Evolutionary conservation across 2,329 filamentous ascomycete genomes (phyloP).

Genomic region (Sarocladiaceae sp.): DNA sequence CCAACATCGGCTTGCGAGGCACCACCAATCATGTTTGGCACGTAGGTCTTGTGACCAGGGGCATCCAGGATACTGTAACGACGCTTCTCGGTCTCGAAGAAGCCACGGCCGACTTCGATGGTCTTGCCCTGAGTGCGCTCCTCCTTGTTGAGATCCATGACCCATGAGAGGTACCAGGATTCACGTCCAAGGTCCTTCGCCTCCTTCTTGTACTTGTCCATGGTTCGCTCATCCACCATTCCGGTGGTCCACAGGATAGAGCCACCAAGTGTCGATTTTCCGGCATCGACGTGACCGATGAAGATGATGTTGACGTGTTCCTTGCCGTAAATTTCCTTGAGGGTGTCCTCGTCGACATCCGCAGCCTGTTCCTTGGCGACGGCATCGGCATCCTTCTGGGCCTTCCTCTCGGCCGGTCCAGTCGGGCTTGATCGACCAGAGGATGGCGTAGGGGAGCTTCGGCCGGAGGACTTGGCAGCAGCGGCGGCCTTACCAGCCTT

Average conservation of each 20-base stretch:
- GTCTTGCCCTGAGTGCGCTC: conserved; percentile 96
- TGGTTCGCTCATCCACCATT: conserved; percentile 98
- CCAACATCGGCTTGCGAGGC: conserved; percentile 91
- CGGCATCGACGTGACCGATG: conserved; percentile 95
- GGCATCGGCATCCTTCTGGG: conserved; percentile 65
- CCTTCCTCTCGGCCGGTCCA: conserved; percentile 40
- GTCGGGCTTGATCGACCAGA: conserved; percentile 82
- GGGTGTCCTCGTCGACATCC: conserved; percentile 63
- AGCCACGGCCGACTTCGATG: conserved; percentile 91
- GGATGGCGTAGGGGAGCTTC: conserved; percentile 72
- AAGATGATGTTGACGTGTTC: conserved; percentile 93
- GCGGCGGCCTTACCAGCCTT: conserved; percentile 33
- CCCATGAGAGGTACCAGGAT: conserved; percentile 99
- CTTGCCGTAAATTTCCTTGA: conserved; percentile 96
- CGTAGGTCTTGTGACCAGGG: conserved; percentile 95
- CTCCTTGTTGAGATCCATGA: conserved; percentile 92
- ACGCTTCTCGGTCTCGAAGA: conserved; percentile 94
- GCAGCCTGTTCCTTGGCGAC: conserved; percentile 77
- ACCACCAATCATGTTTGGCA: conserved; percentile 96
- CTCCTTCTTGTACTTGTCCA: conserved; percentile 97
- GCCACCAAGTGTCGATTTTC: conserved; percentile 93
- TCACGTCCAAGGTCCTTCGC: conserved; percentile 94
- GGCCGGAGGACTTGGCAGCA: conserved; percentile 52
- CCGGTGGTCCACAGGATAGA: conserved; percentile 89
- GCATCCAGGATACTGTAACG: conserved; percentile 96